Evolutionary conservation across 2,329 filamentous ascomycete genomes (phyloP), one percentile per base, ranked within the genome.

Genomic region (Penicillium sp.): DNA sequence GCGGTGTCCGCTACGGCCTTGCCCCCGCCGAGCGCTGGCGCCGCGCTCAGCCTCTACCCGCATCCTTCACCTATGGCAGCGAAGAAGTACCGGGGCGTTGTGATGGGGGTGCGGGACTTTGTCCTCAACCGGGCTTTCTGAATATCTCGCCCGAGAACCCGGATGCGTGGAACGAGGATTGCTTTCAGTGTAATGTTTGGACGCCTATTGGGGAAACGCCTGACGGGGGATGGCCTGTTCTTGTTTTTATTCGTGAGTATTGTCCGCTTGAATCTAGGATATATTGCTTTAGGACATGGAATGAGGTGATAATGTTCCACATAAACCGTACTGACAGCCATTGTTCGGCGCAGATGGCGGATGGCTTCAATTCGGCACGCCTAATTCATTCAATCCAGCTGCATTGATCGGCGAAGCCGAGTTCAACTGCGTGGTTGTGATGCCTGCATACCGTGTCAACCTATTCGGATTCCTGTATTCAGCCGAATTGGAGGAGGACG

Each of bases 391-490:
- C 27, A 76, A 79, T 48, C 68, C 79, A 2, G 74, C 75, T 3
- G 74, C 76, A 1, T 70, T 86, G 42, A 68, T 85, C 7, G 76
- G 74, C 38, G 80, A 83, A 49, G 81, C 81, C 0, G 70, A 70
- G 9, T 77, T 82, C 61, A 73, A 78, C 48, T 78, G 77, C 53
- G 79, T 86, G 43, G 66, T 85, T 33, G 81, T 86, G 4, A 75
- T 79, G 62, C 83, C 83, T 1, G 82, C 80, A 1, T 86, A 86
- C 63, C 79, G 83, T 2, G 69, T 86, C 1, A 84, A 84, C 54
- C 67, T 82, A 1, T 79, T 85, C 51, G 83, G 83, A 0, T 86
- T 85, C 65, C 73, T 86, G 1, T 78, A 81, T 23, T 79, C 79
- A 2, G 61, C 70, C 2, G 81, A 84, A 60, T 63, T 85, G 3